Conservation (phyloP, 176 grass and related monocot species). For the Alloteropsis semialata region DNA sequence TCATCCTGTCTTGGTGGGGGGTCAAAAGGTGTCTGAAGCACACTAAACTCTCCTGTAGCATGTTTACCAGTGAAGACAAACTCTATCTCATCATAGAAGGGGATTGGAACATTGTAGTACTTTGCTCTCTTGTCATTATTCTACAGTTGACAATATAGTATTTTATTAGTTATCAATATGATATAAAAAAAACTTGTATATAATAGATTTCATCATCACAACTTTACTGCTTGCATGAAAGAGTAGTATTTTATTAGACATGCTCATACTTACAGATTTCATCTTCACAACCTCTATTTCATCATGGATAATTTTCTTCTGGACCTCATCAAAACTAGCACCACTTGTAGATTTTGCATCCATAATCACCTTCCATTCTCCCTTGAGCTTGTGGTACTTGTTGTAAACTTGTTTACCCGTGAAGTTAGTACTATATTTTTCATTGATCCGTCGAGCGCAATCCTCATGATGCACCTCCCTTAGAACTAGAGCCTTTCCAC, state of each 20-base stretch:
- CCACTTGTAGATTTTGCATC: not conserved
- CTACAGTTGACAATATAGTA: too few species aligned
- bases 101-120: not conserved
- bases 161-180: too few species aligned
- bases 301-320: not conserved
- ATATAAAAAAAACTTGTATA: too few species aligned
- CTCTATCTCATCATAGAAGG: not conserved
- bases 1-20: not conserved
- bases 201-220: too few species aligned
- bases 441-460: not conserved
- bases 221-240: too few species aligned
- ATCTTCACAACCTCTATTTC: not conserved
- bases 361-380: not conserved
- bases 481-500: not conserved
- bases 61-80: not conserved
- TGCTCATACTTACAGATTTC: slow-evolving; percentile 3
- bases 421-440: not conserved
- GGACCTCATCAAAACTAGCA: not conserved
- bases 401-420: not conserved
- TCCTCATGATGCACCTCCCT: not conserved
- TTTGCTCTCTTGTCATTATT: not conserved
- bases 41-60: not conserved
- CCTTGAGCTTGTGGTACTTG: not conserved
- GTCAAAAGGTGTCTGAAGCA: not conserved
- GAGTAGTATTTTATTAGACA: too few species aligned